Evolutionary conservation across 768 basidiomycete genomes (phyloP), one percentile per base, ranked within the genome.

Genomic region (Mycena alexandri): DNA sequence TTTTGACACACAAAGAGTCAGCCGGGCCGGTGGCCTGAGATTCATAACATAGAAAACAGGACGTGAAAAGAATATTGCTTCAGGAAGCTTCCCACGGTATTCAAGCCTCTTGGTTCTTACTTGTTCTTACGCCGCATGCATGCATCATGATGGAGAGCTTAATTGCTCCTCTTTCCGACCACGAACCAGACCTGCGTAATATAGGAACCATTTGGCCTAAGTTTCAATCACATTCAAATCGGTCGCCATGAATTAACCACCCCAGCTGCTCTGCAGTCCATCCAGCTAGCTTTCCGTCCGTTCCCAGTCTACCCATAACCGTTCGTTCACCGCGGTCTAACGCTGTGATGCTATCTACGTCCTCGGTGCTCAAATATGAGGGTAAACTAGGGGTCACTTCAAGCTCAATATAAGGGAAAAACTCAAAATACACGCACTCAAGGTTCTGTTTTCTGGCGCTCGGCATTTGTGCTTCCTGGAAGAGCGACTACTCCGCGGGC

Each of bases 391-490:
- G 11, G 25, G 36, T 17, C 10, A 8, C 21, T 14, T 13, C 33
- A 6, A 63, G 1, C 5, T 13, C 29, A 29, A 38, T 41, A 38
- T 2, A 24, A 38, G 14, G 38, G 38, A 14, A 8, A 12, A 25
- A 46, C 8, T 17, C 25, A 25, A 25, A 70, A 51, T 25, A 36
- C 34, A 76, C 81, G 56, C 62, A 86, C 87, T 73, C 82, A 41
- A 87, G 64, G 66, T 88, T 88, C 64, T 83, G 81, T 71, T 71
- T 80, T 83, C 75, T 89, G 86, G 51, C 83, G 78, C 22, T 80
- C 80, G 22, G 73, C 72, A 64, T 87, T 80, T 21, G 76, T 75
- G 61, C 85, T 87, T 77, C 85, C 86, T 2, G 87, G 85, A 5
- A 87, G 77, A 7, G 82, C 79, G 21, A 79, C 74, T 7, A 80